A percentile compares a stretch with the other conserved stretches of the same genome.
Evolutionary conservation across 331 rosid genomes (phyloP).

Genomic region (Saraca asoca): DNA sequence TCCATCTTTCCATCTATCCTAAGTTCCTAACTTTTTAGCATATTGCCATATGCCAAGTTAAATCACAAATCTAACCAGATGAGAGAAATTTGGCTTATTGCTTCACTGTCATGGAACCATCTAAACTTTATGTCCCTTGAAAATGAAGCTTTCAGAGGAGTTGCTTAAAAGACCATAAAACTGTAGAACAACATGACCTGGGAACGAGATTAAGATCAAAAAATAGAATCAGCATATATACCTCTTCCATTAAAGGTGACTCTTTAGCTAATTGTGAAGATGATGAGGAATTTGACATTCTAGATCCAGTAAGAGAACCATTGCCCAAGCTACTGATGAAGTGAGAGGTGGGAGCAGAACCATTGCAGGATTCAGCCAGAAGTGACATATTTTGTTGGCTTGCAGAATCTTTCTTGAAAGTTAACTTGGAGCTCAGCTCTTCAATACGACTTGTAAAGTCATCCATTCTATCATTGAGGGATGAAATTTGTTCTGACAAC

Average conservation of each 20-base stretch:
- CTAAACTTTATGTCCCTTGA: neutral
- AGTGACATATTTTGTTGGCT: conserved; percentile 77
- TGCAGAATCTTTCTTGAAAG: conserved; percentile 51
- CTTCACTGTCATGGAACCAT: neutral
- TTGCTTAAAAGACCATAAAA: conserved; percentile 2
- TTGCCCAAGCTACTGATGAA: conserved; percentile 65
- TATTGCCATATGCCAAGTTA: conserved; percentile 10
- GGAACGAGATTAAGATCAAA: conserved; percentile 1
- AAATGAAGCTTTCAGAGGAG: conserved; percentile 8
- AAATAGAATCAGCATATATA: conserved; percentile 35
- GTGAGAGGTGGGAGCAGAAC: conserved; percentile 77
- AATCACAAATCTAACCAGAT: neutral
- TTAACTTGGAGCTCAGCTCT: conserved; percentile 79
- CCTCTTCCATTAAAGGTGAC: conserved; percentile 77
- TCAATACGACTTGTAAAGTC: conserved; percentile 81
- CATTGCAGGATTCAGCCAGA: conserved; percentile 82
- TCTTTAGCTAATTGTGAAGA: conserved; percentile 75
- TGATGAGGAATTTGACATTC: conserved; percentile 71
- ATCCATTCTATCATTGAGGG: conserved; percentile 93
- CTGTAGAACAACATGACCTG: conserved; percentile 11
- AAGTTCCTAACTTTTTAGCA: neutral
- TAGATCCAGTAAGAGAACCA: conserved; percentile 65
- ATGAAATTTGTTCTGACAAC: conserved; percentile 87
- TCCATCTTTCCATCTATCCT: conserved; percentile 11
- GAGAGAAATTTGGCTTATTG: conserved; percentile 13